These are phyloP conservation scores for Yamadazyma atlantica DNA, from an alignment of 1,139 yeast genomes.

Conservation along the genomic window DNA sequence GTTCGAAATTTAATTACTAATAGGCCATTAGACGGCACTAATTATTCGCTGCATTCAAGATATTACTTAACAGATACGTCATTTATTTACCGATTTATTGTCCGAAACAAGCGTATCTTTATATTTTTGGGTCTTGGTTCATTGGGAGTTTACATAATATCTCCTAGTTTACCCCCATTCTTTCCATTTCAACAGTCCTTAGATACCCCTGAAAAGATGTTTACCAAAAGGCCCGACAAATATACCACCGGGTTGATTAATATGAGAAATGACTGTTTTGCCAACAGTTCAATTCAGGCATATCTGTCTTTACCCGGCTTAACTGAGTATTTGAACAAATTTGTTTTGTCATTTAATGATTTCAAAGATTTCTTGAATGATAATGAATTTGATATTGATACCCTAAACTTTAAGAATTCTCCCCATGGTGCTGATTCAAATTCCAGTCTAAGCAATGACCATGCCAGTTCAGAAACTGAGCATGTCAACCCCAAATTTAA, in stretches of 20 bases:
- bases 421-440: slow-evolving; percentile 1
- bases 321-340: slow-evolving; percentile 57
- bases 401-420: slow-evolving; percentile 9
- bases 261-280: slow-evolving; percentile 86
- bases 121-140: neutral
- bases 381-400: slow-evolving; percentile 23
- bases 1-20: slow-evolving; percentile 8
- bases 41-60: neutral
- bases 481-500: slow-evolving; percentile 27
- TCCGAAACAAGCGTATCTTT: neutral
- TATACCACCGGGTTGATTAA: slow-evolving; percentile 82
- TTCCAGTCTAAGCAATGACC: neutral
- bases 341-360: slow-evolving; percentile 26
- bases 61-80: slow-evolving; percentile 7
- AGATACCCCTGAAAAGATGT: slow-evolving; percentile 24
- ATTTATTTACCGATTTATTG: neutral
- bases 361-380: slow-evolving; percentile 27
- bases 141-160: slow-evolving; percentile 12
- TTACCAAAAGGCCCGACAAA: slow-evolving; percentile 63
- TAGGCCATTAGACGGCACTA: neutral
- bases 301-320: slow-evolving; percentile 68
- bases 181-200: neutral
- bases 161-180: slow-evolving; percentile 12
- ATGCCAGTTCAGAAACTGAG: slow-evolving; percentile 2
- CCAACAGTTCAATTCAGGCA: slow-evolving; percentile 88